These are phyloP conservation scores for Gossypium davidsonii DNA, from an alignment of 441 rosid species.

Conservation along the genomic window DNA sequence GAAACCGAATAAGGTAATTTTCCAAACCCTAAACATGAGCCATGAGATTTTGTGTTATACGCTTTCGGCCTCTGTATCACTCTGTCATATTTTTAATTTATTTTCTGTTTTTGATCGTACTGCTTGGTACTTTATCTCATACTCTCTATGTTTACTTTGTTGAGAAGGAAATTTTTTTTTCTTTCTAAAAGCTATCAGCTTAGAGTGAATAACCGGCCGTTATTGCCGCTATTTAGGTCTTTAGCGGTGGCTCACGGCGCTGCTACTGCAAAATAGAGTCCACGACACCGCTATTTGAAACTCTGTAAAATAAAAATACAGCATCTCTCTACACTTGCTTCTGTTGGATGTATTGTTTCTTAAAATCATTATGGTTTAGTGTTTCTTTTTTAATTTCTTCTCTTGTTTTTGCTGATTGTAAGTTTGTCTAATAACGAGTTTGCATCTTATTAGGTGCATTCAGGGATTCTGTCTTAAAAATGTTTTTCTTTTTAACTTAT, in stretches of 20 bases:
- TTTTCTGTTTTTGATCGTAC: background rate
- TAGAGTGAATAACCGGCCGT: background rate
- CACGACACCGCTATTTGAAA: background rate
- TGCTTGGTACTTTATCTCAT: background rate
- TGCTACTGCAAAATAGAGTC: background rate
- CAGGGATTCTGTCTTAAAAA: no score
- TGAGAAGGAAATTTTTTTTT: background rate
- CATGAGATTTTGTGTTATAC: background rate
- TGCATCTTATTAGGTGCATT: background rate
- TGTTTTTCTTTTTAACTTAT: background rate
- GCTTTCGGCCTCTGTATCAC: background rate
- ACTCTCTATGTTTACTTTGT: background rate
- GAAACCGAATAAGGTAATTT: background rate
- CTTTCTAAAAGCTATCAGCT: background rate
- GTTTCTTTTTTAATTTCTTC: background rate
- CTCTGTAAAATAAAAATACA: background rate
- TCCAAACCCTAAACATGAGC: background rate
- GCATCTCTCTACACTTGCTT: background rate
- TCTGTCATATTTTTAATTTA: background rate
- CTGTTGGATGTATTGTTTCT: background rate
- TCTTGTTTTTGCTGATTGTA: background rate
- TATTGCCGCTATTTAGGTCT: background rate
- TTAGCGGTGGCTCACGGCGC: background rate
- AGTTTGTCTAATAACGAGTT: background rate
- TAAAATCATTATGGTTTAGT: background rate